These are phyloP conservation scores for Solanum commersonii DNA, from an alignment of 257 asterid species.

Conservation along the genomic window DNA sequence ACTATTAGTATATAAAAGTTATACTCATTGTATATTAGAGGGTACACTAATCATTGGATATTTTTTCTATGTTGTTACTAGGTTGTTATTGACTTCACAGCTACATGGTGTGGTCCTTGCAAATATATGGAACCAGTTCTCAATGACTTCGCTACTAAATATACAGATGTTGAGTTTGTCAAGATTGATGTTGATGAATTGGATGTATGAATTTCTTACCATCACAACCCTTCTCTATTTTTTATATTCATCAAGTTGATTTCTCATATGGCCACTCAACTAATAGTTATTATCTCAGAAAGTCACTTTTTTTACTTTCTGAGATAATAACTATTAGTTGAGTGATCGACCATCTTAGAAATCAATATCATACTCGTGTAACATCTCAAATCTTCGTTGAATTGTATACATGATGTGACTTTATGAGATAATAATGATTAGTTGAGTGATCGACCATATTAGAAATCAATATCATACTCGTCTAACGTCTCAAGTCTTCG, in stretches of 20 bases:
- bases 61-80: not conserved
- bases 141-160: constrained; percentile 9
- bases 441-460: not conserved
- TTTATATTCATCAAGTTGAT: not conserved
- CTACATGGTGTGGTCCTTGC: constrained; percentile 38
- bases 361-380: not conserved
- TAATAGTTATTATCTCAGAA: not conserved
- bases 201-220: not conserved
- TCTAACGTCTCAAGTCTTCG: not conserved
- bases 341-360: not conserved
- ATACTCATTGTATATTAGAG: not conserved
- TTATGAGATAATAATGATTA: not conserved
- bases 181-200: constrained; percentile 36
- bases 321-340: not conserved
- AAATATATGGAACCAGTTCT: constrained; percentile 24
- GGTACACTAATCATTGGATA: not conserved
- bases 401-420: not conserved
- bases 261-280: not conserved
- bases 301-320: not conserved
- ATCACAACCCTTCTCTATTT: not conserved
- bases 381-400: not conserved
- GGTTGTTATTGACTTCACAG: constrained; percentile 32
- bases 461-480: not conserved
- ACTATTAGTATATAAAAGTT: not conserved
- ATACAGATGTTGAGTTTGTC: constrained; percentile 23